Conservation (phyloP, 129 eudicot species). For the sunflower (Helianthus annuus) region HanXRQr2.0-SUNRISE NC_035438.2:45026653-45027152, state of each 20-base stretch:
- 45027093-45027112: conserved; percentile 48
- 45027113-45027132: conserved; percentile 70
- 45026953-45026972: conserved; percentile 29
- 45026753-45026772: conserved; percentile 85
- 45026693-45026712: conserved; percentile 97
- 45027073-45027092: conserved; percentile 76
- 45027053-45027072: conserved; percentile 80
- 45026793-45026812: conserved; percentile 98
- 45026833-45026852: conserved; percentile 94
- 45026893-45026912: conserved; percentile 70
- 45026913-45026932: conserved; percentile 60
- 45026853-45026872: conserved; percentile 79
- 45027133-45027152: conserved; percentile 60
- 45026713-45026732: conserved; percentile 88
- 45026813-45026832: conserved; percentile 92
- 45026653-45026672: conserved; percentile 91
- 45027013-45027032: conserved; percentile 71
- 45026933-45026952: conserved; percentile 36
- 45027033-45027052: conserved; percentile 82
- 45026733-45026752: conserved; percentile 87
- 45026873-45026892: conserved; percentile 62
- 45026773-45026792: conserved; percentile 96
- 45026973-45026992: conserved; percentile 33
- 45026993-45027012: conserved; percentile 48
- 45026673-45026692: conserved; percentile 87